phyloP scores from a whole-genome alignment of 148 eudicot genomes.

The Rhododendron williamsianum region DNA sequence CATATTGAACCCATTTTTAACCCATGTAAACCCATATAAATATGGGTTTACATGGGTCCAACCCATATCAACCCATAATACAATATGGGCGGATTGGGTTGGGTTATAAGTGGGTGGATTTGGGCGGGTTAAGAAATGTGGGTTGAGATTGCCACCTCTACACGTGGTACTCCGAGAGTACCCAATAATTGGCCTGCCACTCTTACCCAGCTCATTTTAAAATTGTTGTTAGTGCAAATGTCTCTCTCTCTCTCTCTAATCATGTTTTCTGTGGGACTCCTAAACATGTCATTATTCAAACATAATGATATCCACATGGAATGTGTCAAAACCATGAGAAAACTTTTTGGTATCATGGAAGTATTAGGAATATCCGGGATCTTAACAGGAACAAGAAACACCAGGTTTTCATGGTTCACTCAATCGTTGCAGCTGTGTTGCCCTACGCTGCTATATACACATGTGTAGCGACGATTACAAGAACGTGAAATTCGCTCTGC shows the following conservation, averaged over 20 bases:
- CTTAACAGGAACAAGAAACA: neutral
- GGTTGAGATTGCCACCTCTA: too few species aligned
- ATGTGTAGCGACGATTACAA: neutral
- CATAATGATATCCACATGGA: neutral
- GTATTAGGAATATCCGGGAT: neutral
- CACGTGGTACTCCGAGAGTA: too few species aligned
- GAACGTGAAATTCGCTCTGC: neutral
- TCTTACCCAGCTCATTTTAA: neutral
- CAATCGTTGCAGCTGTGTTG: neutral
- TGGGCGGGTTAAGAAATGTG: too few species aligned
- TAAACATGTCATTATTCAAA: neutral
- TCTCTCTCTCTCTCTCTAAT: neutral
- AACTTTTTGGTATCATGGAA: neutral
- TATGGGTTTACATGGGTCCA: too few species aligned
- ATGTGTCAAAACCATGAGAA: neutral
- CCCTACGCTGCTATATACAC: neutral
- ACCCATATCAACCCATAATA: too few species aligned
- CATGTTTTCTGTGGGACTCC: neutral
- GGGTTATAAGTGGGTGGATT: too few species aligned
- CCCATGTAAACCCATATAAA: too few species aligned
- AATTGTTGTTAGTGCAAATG: neutral
- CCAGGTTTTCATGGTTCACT: neutral
- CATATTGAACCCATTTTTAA: too few species aligned
- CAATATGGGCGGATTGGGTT: too few species aligned
- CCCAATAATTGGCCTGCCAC: neutral